Evolutionary conservation across 1,284 basidiomycete species (phyloP).

Genomic region (Quambalaria eucalypti): DNA sequence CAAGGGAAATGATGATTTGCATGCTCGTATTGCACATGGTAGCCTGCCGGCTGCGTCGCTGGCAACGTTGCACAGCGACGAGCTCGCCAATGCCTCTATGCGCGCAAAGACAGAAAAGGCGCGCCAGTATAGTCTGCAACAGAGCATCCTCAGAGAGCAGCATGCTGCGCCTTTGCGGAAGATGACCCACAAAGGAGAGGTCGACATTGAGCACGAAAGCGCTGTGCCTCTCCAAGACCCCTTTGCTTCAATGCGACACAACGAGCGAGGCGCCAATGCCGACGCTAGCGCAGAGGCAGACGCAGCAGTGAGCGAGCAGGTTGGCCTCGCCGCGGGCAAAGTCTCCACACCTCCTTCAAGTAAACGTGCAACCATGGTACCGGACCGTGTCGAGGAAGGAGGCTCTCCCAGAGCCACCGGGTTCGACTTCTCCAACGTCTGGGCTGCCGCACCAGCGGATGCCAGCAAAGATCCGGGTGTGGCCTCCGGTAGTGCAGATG

Average conservation of each 20-base stretch:
- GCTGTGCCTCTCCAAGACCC: neutral
- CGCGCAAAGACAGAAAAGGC: constrained; percentile 37
- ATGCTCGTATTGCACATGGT: constrained; percentile 31
- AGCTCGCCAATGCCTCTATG: constrained; percentile 42
- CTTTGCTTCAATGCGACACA: neutral
- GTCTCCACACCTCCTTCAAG: neutral
- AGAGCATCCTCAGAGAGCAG: constrained; percentile 29
- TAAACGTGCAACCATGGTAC: too few species aligned
- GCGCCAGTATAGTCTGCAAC: constrained; percentile 31
- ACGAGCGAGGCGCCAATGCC: neutral
- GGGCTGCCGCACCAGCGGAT: neutral
- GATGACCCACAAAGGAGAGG: constrained; percentile 47
- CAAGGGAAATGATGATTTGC: constrained; percentile 35
- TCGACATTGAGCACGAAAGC: constrained; percentile 39
- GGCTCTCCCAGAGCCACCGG: too few species aligned
- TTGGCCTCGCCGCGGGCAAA: neutral
- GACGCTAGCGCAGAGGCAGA: neutral
- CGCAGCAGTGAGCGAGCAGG: neutral
- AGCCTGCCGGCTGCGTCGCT: constrained; percentile 25
- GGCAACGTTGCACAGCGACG: constrained; percentile 34
- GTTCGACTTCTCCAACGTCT: constrained; percentile 9
- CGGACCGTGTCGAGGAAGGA: too few species aligned
- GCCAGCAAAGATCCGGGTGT: neutral
- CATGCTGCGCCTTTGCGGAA: constrained; percentile 29
- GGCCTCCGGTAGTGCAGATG: neutral